Conservation (phyloP, 495 filamentous ascomycete genomes). For the Articulospora tetracladia region DNA sequence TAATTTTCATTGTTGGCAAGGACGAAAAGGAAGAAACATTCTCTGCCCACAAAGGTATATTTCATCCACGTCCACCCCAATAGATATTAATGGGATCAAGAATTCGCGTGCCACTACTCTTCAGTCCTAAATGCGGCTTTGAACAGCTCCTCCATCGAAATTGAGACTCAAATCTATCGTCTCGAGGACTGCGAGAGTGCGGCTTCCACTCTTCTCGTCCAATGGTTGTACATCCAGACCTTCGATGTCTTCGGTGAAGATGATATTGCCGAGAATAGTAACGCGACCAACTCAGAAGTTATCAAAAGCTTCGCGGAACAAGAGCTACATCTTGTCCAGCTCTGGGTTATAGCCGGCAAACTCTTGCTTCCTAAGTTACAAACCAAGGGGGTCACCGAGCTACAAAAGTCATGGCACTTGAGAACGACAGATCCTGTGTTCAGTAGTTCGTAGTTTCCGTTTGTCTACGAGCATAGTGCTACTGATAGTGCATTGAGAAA, state of each 20-base stretch:
- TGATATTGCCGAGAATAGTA: background rate
- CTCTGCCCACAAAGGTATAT: too few relatives aligned
- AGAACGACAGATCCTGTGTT: too few relatives aligned
- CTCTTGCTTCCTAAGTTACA: too few relatives aligned
- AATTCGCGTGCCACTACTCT: slow-evolving; percentile 6
- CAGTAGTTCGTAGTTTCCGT: too few relatives aligned
- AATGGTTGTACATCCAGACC: slow-evolving; percentile 1
- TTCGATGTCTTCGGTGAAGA: background rate
- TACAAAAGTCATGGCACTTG: too few relatives aligned
- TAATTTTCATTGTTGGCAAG: too few relatives aligned
- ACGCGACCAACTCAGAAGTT: background rate
- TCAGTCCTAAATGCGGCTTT: slow-evolving; percentile 6
- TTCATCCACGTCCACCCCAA: too few relatives aligned
- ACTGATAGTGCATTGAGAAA: background rate
- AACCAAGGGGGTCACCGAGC: too few relatives aligned
- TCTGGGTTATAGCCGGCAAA: slow-evolving; percentile 4
- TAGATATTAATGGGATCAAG: too few relatives aligned
- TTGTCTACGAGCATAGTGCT: too few relatives aligned
- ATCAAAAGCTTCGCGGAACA: background rate
- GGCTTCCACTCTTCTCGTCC: background rate
- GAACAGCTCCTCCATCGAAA: slow-evolving; percentile 7
- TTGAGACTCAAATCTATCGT: slow-evolving; percentile 7
- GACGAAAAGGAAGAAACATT: too few relatives aligned
- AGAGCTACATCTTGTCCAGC: slow-evolving; percentile 1
- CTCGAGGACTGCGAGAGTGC: background rate